A percentile compares a stretch with the other conserved stretches of the same genome.
Evolutionary conservation across 495 filamentous ascomycete genomes (phyloP).

Genomic region (Aspergillus campestris): DNA sequence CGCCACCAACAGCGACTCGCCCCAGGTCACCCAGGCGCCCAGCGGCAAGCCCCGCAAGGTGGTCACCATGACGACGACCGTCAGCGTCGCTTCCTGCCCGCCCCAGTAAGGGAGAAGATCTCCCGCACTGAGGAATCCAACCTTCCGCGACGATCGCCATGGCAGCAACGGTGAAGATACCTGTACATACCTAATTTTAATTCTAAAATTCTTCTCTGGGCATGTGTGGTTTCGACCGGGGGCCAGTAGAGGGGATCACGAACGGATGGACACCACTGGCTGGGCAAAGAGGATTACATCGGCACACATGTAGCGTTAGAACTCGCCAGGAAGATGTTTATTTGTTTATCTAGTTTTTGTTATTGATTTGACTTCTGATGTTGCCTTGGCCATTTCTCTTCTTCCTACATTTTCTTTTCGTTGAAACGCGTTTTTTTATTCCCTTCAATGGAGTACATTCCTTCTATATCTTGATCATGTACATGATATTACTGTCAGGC

Average conservation of each 20-base stretch:
- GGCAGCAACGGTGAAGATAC: slow-evolving; percentile 11
- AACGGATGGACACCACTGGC: too few species aligned
- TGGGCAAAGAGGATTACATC: too few species aligned
- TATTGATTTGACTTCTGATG: slow-evolving; percentile 3
- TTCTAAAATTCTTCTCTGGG: slow-evolving; percentile 22
- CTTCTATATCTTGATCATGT: slow-evolving; percentile 5
- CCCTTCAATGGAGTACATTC: slow-evolving; percentile 34
- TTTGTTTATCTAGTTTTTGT: slow-evolving; percentile 11
- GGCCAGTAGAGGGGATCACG: background rate
- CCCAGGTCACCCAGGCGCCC: slow-evolving; percentile 6
- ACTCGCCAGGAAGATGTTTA: background rate
- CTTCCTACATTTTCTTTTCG: slow-evolving; percentile 6
- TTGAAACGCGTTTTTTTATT: slow-evolving; percentile 7
- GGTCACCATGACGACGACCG: slow-evolving; percentile 24
- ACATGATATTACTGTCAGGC: too few species aligned
- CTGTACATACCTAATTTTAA: slow-evolving; percentile 37
- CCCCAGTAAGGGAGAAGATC: slow-evolving; percentile 13
- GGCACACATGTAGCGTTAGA: too few species aligned
- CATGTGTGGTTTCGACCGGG: background rate
- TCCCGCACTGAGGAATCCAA: background rate
- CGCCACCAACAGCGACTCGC: background rate
- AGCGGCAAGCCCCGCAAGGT: slow-evolving; percentile 5
- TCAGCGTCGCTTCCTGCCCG: slow-evolving; percentile 23
- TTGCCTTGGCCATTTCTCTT: background rate
- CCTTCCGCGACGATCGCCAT: slow-evolving; percentile 15